A percentile compares a stretch with the other conserved stretches of the same genome.
Evolutionary conservation across 129 eudicot species (phyloP).

Genomic region (Centrapalus pauciflorus): DNA sequence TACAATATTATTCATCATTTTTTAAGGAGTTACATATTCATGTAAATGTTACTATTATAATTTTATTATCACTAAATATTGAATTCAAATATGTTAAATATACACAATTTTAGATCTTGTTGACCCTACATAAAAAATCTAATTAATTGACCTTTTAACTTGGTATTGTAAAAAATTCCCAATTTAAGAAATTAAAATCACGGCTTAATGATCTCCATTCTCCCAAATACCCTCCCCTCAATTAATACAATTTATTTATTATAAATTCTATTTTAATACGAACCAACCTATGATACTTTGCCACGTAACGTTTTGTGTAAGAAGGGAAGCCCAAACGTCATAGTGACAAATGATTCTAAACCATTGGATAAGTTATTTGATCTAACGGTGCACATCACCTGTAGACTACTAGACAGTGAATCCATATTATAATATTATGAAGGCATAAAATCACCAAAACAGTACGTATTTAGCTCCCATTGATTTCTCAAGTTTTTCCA

Average conservation of each 20-base stretch:
- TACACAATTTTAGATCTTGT: neutral
- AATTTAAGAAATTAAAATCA: slow-evolving; percentile 20
- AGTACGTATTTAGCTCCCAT: slow-evolving; percentile 20
- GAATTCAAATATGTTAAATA: neutral
- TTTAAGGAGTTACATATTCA: no score
- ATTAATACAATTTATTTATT: slow-evolving; percentile 1
- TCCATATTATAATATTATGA: slow-evolving; percentile 10
- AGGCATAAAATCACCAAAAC: slow-evolving; percentile 13
- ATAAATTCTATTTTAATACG: neutral
- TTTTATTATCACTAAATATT: no score
- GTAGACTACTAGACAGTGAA: neutral
- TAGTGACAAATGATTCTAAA: slow-evolving; percentile 14
- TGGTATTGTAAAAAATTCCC: neutral
- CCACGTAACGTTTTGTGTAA: slow-evolving; percentile 14
- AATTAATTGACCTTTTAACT: neutral
- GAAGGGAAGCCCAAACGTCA: slow-evolving; percentile 36
- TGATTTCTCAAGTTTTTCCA: slow-evolving; percentile 15
- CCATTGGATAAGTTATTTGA: slow-evolving; percentile 34
- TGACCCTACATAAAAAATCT: neutral
- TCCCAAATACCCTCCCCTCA: slow-evolving; percentile 27
- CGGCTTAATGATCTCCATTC: slow-evolving; percentile 29
- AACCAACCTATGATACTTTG: slow-evolving; percentile 3
- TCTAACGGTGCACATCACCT: slow-evolving; percentile 33
- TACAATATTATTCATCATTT: no score
- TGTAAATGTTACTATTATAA: no score